These are phyloP conservation scores for Monilinia fructigena DNA, from an alignment of 2,329 filamentous ascomycete species.

Conservation along the genomic window DNA sequence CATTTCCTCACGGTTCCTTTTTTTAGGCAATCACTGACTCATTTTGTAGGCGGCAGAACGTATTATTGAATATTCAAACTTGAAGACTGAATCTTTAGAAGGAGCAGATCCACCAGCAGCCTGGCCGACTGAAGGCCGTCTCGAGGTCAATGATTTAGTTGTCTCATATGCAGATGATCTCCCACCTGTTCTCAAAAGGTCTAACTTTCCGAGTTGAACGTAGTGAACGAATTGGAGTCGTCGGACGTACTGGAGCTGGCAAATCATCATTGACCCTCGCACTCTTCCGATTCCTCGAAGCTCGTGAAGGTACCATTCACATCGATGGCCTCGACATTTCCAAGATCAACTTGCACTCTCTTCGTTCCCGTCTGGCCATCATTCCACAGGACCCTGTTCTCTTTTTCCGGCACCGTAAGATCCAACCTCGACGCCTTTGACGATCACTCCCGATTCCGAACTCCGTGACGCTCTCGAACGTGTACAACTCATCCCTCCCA, in stretches of 20 bases:
- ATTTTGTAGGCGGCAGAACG: constrained; percentile 54
- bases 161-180: constrained; percentile 71
- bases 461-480: constrained; percentile 67
- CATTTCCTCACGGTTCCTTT: neutral
- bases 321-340: constrained; percentile 77
- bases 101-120: constrained; percentile 63
- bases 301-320: constrained; percentile 60
- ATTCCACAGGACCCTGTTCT: constrained; percentile 82
- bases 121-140: constrained; percentile 71
- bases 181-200: constrained; percentile 67
- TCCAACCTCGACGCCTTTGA: constrained; percentile 77
- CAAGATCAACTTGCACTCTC: constrained; percentile 65
- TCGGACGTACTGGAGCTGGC: constrained; percentile 75
- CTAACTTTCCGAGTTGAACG: constrained; percentile 64
- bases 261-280: constrained; percentile 75
- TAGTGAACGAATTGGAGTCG: constrained; percentile 71
- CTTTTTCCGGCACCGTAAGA: constrained; percentile 77
- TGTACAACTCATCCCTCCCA: constrained; percentile 56
- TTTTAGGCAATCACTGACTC: neutral
- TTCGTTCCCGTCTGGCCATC: constrained; percentile 73
- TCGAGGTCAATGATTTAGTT: constrained; percentile 72
- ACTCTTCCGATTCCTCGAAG: constrained; percentile 75
- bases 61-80: constrained; percentile 70
- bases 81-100: constrained; percentile 64
- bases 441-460: constrained; percentile 64